phyloP scores from a whole-genome alignment of 2,329 filamentous ascomycete species.

The Penicillium sp. region DNA sequence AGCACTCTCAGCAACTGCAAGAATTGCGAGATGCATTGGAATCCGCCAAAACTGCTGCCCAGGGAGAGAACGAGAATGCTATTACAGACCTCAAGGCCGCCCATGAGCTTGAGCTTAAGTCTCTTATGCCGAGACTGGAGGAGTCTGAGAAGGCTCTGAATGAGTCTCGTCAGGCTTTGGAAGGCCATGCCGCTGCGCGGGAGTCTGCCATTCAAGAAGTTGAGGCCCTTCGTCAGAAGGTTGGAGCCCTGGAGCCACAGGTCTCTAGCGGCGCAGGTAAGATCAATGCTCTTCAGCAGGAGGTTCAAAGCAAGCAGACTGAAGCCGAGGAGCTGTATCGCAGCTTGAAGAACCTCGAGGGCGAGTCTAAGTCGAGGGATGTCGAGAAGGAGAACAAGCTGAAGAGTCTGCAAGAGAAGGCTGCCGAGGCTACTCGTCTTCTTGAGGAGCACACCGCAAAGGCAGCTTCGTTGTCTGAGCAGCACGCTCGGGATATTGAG shows the following conservation, averaged over 20 bases:
- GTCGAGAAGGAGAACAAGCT: constrained; percentile 35
- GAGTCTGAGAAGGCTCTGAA: constrained; percentile 35
- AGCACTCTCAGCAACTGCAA: constrained; percentile 35
- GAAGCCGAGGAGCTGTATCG: constrained; percentile 41
- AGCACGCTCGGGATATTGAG: constrained; percentile 36
- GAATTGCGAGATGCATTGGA: constrained; percentile 37
- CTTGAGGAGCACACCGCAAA: constrained; percentile 37
- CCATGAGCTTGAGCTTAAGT: constrained; percentile 35
- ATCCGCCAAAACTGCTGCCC: constrained; percentile 28
- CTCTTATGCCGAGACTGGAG: constrained; percentile 36
- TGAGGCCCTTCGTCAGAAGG: constrained; percentile 37
- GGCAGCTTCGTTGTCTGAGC: constrained; percentile 29
- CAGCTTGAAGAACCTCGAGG: constrained; percentile 37
- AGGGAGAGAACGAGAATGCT: constrained; percentile 32
- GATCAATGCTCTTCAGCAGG: constrained; percentile 36
- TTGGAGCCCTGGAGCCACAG: constrained; percentile 33
- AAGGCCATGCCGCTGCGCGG: constrained; percentile 35
- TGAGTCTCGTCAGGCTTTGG: constrained; percentile 35
- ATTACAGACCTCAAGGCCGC: constrained; percentile 30
- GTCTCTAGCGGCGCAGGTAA: constrained; percentile 32
- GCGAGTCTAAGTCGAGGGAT: constrained; percentile 40
- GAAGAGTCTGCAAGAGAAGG: constrained; percentile 37
- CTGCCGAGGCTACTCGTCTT: constrained; percentile 32
- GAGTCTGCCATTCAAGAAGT: constrained; percentile 37
- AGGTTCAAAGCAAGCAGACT: constrained; percentile 37